Conservation (phyloP, 257 asterid genomes). For the Solanum ossicruentum region DNA sequence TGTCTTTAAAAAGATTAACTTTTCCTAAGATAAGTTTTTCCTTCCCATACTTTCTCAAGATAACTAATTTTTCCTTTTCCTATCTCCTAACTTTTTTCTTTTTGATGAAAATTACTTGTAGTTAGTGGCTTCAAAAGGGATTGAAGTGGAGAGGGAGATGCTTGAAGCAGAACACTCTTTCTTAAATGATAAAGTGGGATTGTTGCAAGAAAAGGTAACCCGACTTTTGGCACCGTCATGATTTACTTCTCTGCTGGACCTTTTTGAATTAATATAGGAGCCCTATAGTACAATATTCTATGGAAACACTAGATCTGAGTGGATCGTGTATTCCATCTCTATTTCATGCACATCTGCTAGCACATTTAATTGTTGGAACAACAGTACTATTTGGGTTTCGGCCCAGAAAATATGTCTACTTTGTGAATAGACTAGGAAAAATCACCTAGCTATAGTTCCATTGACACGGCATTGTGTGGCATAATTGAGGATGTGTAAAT, state of each 20-base stretch:
- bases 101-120: constrained; percentile 16
- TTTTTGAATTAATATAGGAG: not conserved
- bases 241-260: not conserved
- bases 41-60: not conserved
- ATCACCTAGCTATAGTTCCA: not conserved
- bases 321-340: not conserved
- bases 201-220: constrained; percentile 68
- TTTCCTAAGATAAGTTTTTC: constrained; percentile 2
- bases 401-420: not conserved
- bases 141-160: constrained; percentile 67
- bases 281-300: not conserved
- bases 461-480: not conserved
- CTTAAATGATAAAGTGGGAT: constrained; percentile 60
- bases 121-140: constrained; percentile 63
- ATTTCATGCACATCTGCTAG: not conserved
- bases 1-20: constrained; percentile 6
- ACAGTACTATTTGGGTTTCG: not conserved
- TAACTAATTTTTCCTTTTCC: constrained; percentile 1
- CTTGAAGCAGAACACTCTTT: constrained; percentile 78
- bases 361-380: not conserved
- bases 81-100: not conserved
- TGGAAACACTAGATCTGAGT: not conserved
- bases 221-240: not conserved
- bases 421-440: not conserved
- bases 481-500: not conserved